phyloP scores from a whole-genome alignment of 345 rosid genomes.

The Citrus trifoliata region DNA sequence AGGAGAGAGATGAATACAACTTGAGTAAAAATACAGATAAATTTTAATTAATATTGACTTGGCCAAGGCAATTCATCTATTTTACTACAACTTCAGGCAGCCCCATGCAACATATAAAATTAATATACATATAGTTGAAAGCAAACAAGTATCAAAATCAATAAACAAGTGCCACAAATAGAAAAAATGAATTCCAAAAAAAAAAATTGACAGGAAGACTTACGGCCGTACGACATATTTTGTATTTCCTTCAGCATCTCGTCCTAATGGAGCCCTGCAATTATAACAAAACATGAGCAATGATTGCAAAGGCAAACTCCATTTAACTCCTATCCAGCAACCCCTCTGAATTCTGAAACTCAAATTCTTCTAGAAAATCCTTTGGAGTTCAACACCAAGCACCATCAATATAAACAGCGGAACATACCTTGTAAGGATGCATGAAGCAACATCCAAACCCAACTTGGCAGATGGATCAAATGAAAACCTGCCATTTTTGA shows the following conservation, averaged over 20 bases:
- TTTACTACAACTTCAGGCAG: not conserved
- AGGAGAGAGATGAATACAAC: not conserved
- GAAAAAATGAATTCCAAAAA: conserved; percentile 1
- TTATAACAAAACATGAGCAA: conserved; percentile 12
- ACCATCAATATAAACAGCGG: not conserved
- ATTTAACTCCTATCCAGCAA: not conserved
- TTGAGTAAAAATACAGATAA: not conserved
- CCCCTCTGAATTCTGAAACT: not conserved
- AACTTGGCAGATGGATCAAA: conserved; percentile 76
- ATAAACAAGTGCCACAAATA: not conserved
- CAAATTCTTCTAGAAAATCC: not conserved
- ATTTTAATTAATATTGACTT: not conserved
- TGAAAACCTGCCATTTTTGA: conserved; percentile 59
- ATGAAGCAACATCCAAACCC: conserved; percentile 90
- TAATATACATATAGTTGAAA: not conserved
- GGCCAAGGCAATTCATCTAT: not conserved
- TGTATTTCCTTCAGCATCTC: conserved; percentile 77
- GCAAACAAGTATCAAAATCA: conserved; percentile 3
- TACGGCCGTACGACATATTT: conserved; percentile 93
- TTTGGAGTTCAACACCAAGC: not conserved
- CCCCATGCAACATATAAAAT: not conserved
- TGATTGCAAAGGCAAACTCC: not conserved
- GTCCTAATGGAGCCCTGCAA: conserved; percentile 81
- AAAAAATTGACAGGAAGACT: conserved; percentile 32
- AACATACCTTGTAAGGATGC: conserved; percentile 76